Evolutionary conservation across 257 asterid species (phyloP), one percentile per base, ranked within the genome.

Genomic region (Jasminum sambac): DNA sequence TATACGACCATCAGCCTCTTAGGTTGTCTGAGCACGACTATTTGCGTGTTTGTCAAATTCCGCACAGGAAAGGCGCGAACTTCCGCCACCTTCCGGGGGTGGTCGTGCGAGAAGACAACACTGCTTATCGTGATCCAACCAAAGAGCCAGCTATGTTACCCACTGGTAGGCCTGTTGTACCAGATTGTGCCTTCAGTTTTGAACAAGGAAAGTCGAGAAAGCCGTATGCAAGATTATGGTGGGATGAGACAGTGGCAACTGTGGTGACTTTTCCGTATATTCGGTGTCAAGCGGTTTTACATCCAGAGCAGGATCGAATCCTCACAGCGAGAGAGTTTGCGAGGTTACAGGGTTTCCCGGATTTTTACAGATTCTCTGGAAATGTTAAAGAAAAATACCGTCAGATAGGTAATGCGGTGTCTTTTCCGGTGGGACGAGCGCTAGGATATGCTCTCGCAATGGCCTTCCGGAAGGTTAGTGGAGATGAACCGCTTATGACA

Each of bases 221-320:
- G 84, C 98, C 97, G 10, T 89, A 77, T 52, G 95, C 77, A 5
- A 86, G 98, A 65, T 36, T 93, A 24, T 93, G 98, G 98, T 93
- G 96, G 98, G 98, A 93, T 38, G 97, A 93, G 82, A 89, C 94
- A 0, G 92, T 90, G 14, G 81, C 97, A 2, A 90, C 97, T 0
- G 69, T 93, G 0, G 83, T 93, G 81, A 93, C 97, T 0, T 82
- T 84, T 21, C 97, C 98, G 16, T 69, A 87, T 21, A 39, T 73
- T 17, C 81, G 81, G 1, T 43, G 66, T 41, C 85, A 79, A 84
- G 81, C 85, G 12, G 64, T 89, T 13, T 77, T 93, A 41, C 98
- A 93, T 60, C 98, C 98, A 0, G 96, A 90, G 78, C 98, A 93
- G 82, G 94, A 90, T 40, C 76, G 97, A 57, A 79, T 84, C 48